Percentiles rank a stretch among this genome's conserved stretches.
These are phyloP conservation scores for Bryum argenteum DNA, from an alignment of 225 moss, liverwort and hornwort genomes.

Conservation along the genomic window DNA sequence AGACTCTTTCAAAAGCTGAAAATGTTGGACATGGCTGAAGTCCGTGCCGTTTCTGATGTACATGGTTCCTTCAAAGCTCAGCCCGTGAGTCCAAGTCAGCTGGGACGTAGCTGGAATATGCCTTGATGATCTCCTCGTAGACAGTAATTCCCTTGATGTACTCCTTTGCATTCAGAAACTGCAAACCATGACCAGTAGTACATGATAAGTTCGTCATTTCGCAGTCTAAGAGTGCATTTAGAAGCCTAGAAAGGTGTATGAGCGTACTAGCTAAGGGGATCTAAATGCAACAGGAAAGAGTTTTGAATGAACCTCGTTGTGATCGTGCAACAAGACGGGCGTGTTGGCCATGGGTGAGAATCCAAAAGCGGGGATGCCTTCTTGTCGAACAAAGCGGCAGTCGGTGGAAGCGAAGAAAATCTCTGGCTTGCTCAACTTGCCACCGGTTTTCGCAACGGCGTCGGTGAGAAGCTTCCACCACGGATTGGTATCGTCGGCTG, in stretches of 20 bases:
- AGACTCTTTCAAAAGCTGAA: neutral
- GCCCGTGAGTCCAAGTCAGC: constrained; percentile 37
- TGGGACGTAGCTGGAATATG: constrained; percentile 50
- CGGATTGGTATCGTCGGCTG: constrained; percentile 72
- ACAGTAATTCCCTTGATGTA: constrained; percentile 75
- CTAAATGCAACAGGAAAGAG: no score
- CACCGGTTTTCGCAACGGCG: constrained; percentile 72
- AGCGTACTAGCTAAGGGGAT: no score
- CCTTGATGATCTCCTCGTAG: constrained; percentile 79
- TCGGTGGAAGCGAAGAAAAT: constrained; percentile 78
- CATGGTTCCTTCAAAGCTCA: constrained; percentile 42
- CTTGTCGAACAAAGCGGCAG: constrained; percentile 54
- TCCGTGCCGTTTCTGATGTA: neutral
- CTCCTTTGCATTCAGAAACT: constrained; percentile 72
- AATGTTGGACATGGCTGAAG: neutral
- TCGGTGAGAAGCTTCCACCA: constrained; percentile 77
- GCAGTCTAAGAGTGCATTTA: no score
- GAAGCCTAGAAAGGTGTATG: no score
- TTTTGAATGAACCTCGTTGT: constrained; percentile 70
- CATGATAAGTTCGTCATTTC: neutral
- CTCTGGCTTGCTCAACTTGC: constrained; percentile 69
- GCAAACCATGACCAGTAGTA: constrained; percentile 25
- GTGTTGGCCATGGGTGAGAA: constrained; percentile 96
- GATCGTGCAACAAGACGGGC: constrained; percentile 74
- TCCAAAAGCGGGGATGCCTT: constrained; percentile 73